Evolutionary conservation across 352 stramenopile species (phyloP), one percentile per base, ranked within the genome.

Genomic region (Globisporangium recalcitrans): DNA sequence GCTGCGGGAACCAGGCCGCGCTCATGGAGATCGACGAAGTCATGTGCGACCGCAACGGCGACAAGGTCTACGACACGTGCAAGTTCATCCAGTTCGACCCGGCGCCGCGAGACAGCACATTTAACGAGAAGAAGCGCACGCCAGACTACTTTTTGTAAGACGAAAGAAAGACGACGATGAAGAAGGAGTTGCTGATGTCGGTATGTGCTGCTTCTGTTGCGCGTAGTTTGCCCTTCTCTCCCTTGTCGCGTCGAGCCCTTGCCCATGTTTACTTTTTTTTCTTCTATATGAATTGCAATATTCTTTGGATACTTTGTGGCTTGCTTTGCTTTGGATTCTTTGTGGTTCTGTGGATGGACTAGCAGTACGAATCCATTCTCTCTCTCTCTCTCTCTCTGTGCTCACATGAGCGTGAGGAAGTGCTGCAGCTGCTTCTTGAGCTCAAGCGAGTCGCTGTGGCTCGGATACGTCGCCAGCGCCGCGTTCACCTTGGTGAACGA

Each of bases 1-100:
- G 91, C 54, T 97, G 90, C 65, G 97, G 97, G 22, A 99, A 99
- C 84, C 91, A 98, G 55, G 96, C 94, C 5, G 94, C 91, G 38
- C 91, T 98, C 69, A 92, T 98, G 80, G 93, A 98, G 72, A 97
- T 98, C 70, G 96, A 96, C 61, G 88, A 96, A 64, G 82, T 93
- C 71, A 95, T 95, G 85, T 72, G 72, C 59, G 87, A 96, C 69
- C 86, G 85, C 71, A 88, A 65, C 27, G 85, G 86, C 61, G 85
- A 94, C 70, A 94, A 95, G 74, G 87, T 95, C 21, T 94, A 95
- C 73, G 87, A 95, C 65, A 95, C 87, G 72, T 95, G 87, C 85
- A 95, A 95, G 77, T 95, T 95, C 63, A 97, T 96, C 67, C 87
- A 96, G 73, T 97, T 97, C 57, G 87, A 97, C 63, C 87, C 88